These are phyloP conservation scores for Claviceps digitariae DNA, from an alignment of 2,329 filamentous ascomycete genomes.

Conservation along the genomic window DNA sequence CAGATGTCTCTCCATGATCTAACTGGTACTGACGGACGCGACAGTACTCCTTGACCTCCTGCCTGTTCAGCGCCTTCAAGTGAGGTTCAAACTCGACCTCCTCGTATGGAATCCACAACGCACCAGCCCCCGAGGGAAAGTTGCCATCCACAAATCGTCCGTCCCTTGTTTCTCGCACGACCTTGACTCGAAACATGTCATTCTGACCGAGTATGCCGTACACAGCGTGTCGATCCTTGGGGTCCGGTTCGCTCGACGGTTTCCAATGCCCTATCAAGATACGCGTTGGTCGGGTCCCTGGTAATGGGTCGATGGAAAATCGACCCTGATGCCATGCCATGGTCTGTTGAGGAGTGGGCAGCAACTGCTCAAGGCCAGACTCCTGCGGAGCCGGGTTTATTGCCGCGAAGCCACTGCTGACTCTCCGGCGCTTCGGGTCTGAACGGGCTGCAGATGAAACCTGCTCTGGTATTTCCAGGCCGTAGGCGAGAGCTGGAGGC, in stretches of 20 bases:
- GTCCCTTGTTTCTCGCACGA: constrained; percentile 46
- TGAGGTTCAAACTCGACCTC: constrained; percentile 46
- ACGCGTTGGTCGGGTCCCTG: constrained; percentile 40
- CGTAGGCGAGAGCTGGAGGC: constrained; percentile 36
- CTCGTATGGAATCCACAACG: constrained; percentile 49
- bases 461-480: constrained; percentile 32
- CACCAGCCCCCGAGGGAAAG: constrained; percentile 45
- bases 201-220: constrained; percentile 49
- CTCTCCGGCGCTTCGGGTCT: constrained; percentile 36
- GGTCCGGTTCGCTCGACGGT: constrained; percentile 33
- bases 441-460: constrained; percentile 18
- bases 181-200: constrained; percentile 52
- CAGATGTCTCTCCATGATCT: constrained; percentile 36
- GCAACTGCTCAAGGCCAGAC: constrained; percentile 1
- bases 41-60: constrained; percentile 50
- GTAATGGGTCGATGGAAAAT: constrained; percentile 27
- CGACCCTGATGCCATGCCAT: constrained; percentile 9
- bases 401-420: constrained; percentile 22
- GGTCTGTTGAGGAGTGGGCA: constrained; percentile 11
- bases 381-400: constrained; percentile 16
- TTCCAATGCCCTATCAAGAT: constrained; percentile 48
- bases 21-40: constrained; percentile 46
- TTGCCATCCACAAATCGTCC: constrained; percentile 45
- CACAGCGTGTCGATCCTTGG: constrained; percentile 44
- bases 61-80: constrained; percentile 33